Evolutionary conservation across 805 yeast species (phyloP), one percentile per base, ranked within the genome.

Genomic region (Saccharomycopsis guyanensis): DNA sequence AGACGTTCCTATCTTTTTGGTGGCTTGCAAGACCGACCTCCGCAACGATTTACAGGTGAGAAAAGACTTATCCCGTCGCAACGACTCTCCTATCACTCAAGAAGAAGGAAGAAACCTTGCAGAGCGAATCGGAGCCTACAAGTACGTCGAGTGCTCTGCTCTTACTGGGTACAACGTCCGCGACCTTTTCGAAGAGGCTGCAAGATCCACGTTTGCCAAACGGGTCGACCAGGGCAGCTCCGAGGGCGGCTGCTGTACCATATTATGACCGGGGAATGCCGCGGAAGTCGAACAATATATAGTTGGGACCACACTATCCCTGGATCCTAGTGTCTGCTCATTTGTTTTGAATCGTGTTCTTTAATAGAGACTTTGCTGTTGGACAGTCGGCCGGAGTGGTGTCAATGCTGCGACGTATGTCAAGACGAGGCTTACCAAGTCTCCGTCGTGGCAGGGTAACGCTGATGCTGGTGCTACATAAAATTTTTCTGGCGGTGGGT

Each of bases 101-200:
- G 66, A 65, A 36, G 76, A 75, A 57, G 83, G 80, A 22, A 50
- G 41, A 27, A 62, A 66, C 47, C 59, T 76, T 53, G 79, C 82
- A 25, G 66, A 65, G 53, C 73, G 72, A 25, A 58, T 73, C 29
- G 76, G 76, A 3, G 76, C 79, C 27, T 64, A 72, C 41, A 63
- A 63, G 31, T 77, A 77, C 55, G 49, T 74, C 55, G 83, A 77
- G 59, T 77, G 82, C 56, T 75, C 81, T 1, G 80, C 82, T 10
- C 78, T 80, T 4, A 72, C 80, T 22, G 80, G 75, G 57, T 69
- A 64, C 43, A 80, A 81, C 29, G 80, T 77, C 40, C 72, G 73
- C 56, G 80, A 75, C 50, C 67, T 76, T 19, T 77, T 77, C 53
- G 81, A 76, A 52, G 69, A 54, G 51, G 79, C 81, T 13, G 76